Evolutionary conservation across 2,329 filamentous ascomycete genomes (phyloP).

Genomic region (Aspergillus oerlinghausenensis): DNA sequence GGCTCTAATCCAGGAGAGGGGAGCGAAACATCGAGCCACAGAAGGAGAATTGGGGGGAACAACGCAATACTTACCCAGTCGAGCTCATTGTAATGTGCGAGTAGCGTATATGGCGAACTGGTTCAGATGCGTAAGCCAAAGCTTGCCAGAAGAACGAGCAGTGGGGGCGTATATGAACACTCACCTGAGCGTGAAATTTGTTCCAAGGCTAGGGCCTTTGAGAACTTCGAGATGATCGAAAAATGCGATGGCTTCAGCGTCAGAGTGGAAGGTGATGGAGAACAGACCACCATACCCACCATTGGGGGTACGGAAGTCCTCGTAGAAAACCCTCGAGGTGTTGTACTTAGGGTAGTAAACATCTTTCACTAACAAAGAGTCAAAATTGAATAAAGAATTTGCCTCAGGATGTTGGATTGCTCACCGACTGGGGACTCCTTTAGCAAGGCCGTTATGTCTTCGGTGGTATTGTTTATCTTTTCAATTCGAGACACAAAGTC

Average conservation of each 20-base stretch:
- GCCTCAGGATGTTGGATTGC: slow-evolving; percentile 5
- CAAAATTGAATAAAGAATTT: slow-evolving; percentile 2
- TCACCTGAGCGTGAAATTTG: slow-evolving; percentile 83
- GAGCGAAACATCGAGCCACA: neutral
- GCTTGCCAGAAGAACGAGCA: neutral
- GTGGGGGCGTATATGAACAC: slow-evolving; percentile 5
- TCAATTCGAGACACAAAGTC: slow-evolving; percentile 81
- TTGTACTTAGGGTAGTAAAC: slow-evolving; percentile 85
- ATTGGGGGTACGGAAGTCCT: slow-evolving; percentile 65
- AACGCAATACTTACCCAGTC: slow-evolving; percentile 62
- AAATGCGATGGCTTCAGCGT: slow-evolving; percentile 69
- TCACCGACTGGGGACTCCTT: slow-evolving; percentile 51
- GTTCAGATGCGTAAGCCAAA: neutral
- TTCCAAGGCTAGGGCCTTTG: slow-evolving; percentile 91
- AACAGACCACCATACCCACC: slow-evolving; percentile 89
- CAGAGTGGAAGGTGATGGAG: slow-evolving; percentile 72
- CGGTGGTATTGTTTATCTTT: slow-evolving; percentile 79
- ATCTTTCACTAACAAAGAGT: slow-evolving; percentile 58
- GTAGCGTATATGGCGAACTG: slow-evolving; percentile 79
- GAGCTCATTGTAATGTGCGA: slow-evolving; percentile 87
- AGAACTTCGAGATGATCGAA: slow-evolving; percentile 81
- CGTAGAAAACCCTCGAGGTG: slow-evolving; percentile 67
- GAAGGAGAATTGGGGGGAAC: slow-evolving; percentile 1
- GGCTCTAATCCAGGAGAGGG: neutral
- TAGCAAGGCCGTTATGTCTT: slow-evolving; percentile 73